A percentile compares a stretch with the other conserved stretches of the same genome.
Conservation (phyloP, 768 basidiomycete genomes). For the Trametes coccinea region DNA sequence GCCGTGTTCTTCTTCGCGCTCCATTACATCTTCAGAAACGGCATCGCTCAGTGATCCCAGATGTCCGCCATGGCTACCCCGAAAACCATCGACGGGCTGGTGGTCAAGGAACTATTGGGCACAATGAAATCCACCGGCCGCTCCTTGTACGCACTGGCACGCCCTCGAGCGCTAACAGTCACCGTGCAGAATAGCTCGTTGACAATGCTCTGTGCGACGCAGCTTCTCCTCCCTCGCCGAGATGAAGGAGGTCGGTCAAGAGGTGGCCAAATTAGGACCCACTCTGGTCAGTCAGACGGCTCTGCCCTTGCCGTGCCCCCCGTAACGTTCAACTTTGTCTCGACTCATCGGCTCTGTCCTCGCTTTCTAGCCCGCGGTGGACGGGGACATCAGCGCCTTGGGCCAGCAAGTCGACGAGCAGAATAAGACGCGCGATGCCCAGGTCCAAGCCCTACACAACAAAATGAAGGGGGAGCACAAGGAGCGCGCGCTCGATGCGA, state of each 20-base stretch:
- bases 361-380: background rate
- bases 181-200: background rate
- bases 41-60: background rate
- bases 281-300: no score
- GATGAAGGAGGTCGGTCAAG: no score
- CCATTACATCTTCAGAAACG: background rate
- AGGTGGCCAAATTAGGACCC: no score
- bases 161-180: no score
- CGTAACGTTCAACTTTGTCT: no score
- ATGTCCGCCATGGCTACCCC: background rate
- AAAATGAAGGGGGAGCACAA: background rate
- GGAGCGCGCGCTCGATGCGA: background rate
- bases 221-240: no score
- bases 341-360: background rate
- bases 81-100: constrained; percentile 3
- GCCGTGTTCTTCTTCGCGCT: background rate
- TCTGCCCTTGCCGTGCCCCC: no score
- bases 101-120: constrained; percentile 21
- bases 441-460: background rate
- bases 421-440: background rate
- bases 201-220: background rate
- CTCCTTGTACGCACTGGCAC: constrained; percentile 19
- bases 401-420: background rate
- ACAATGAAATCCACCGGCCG: constrained; percentile 18
- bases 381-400: background rate